A percentile compares a stretch with the other conserved stretches of the same genome.
phyloP scores from a whole-genome alignment of 371 early-diverging fungal species.

The Mucor plumbeus region DNA sequence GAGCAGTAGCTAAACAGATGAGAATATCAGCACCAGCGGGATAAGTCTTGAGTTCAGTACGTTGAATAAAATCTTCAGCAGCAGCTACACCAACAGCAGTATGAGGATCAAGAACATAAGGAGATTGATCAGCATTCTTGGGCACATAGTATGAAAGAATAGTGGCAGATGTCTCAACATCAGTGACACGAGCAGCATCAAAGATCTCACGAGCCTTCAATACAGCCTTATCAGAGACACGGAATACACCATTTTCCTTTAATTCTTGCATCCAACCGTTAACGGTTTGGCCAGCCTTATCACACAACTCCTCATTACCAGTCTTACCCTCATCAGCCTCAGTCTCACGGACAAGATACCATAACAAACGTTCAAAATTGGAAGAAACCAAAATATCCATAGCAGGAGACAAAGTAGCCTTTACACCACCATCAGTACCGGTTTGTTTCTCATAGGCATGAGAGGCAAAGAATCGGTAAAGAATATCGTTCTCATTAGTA shows the following conservation, averaged over 20 bases:
- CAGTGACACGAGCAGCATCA: constrained; percentile 77
- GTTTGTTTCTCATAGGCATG: constrained; percentile 82
- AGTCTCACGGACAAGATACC: constrained; percentile 82
- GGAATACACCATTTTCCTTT: constrained; percentile 73
- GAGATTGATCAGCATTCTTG: constrained; percentile 42
- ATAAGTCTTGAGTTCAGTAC: constrained; percentile 33
- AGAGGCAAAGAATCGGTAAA: constrained; percentile 91
- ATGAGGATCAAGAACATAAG: constrained; percentile 94
- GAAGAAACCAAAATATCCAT: constrained; percentile 96
- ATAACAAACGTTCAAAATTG: constrained; percentile 96
- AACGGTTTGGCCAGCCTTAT: constrained; percentile 65
- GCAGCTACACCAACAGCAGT: constrained; percentile 94
- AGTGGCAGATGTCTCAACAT: constrained; percentile 74
- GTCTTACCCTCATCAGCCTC: constrained; percentile 37
- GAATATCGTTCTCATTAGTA: constrained; percentile 96
- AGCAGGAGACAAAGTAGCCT: constrained; percentile 91
- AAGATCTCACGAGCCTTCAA: constrained; percentile 76
- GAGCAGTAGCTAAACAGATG: constrained; percentile 91
- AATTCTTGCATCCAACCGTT: constrained; percentile 84
- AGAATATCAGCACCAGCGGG: constrained; percentile 50
- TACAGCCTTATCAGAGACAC: constrained; percentile 67
- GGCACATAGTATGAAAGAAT: constrained; percentile 75
- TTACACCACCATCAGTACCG: constrained; percentile 65
- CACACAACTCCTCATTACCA: constrained; percentile 46
- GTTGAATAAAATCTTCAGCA: constrained; percentile 62